Conservation (phyloP, 495 filamentous ascomycete species). For the Trichocladium antarcticum region DNA sequence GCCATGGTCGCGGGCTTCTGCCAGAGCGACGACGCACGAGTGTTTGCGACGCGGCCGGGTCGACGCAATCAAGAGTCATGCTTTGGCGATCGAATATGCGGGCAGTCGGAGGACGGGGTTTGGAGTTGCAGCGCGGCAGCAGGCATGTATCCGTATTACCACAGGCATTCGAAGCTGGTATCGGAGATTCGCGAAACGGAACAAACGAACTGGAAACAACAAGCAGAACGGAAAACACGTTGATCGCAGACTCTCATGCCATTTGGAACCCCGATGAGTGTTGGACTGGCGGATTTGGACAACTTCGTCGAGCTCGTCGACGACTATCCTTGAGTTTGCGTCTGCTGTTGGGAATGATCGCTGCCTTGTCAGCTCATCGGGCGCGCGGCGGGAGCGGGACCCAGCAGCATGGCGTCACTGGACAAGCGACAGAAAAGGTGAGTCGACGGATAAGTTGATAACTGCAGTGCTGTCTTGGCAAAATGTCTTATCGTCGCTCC, state of each 20-base stretch:
- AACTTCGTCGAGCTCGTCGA: too few species aligned
- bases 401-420: constrained; percentile 1
- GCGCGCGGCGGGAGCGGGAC: background rate
- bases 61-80: constrained; percentile 7
- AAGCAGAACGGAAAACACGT: too few species aligned
- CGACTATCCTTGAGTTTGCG: background rate
- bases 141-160: too few species aligned
- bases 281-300: too few species aligned
- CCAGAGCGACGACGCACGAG: background rate
- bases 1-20: constrained; percentile 12
- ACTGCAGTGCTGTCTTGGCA: too few species aligned
- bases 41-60: background rate
- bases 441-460: too few species aligned
- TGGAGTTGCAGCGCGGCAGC: background rate
- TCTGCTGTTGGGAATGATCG: background rate
- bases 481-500: too few species aligned
- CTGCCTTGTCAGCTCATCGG: background rate
- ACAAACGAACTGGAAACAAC: too few species aligned
- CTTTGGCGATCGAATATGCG: background rate
- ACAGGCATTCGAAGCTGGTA: too few species aligned
- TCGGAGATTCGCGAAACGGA: too few species aligned
- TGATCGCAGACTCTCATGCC: too few species aligned
- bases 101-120: background rate
- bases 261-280: too few species aligned
- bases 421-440: background rate